Percentiles rank a stretch among this genome's conserved stretches.
phyloP scores from a whole-genome alignment of 306 rosid species.

The Lathyrus oleraceus region DNA sequence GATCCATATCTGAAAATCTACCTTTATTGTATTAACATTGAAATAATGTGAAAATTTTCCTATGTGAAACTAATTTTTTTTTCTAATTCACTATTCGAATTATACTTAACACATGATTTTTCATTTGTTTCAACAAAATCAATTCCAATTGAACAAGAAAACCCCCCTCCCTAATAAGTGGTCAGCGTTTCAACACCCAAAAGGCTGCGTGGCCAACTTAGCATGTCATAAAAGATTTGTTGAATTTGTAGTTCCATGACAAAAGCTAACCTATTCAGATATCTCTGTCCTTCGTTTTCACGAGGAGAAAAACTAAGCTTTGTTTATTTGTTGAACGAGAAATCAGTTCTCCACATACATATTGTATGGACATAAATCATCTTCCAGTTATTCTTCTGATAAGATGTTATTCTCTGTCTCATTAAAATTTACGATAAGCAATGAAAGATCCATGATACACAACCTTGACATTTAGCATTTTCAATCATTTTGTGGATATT shows the following conservation, averaged over 20 bases:
- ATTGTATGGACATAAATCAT: slow-evolving; percentile 39
- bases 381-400: slow-evolving; percentile 35
- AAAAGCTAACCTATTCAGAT: slow-evolving; percentile 20
- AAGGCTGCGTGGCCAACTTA: slow-evolving; percentile 39
- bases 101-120: no score
- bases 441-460: slow-evolving; percentile 39
- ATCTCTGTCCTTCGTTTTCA: slow-evolving; percentile 4
- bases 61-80: no score
- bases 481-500: slow-evolving; percentile 30
- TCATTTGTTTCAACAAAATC: no score
- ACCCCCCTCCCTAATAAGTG: slow-evolving; percentile 36
- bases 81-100: no score
- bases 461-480: slow-evolving; percentile 20
- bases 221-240: slow-evolving; percentile 31
- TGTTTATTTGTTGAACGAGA: slow-evolving; percentile 9
- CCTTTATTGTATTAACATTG: no score
- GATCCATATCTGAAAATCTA: no score
- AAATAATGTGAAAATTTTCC: no score
- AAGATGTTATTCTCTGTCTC: slow-evolving; percentile 33
- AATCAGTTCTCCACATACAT: slow-evolving; percentile 30
- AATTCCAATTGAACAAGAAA: no score
- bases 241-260: slow-evolving; percentile 30
- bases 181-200: slow-evolving; percentile 35
- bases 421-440: slow-evolving; percentile 38
- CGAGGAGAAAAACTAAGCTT: not conserved